Evolutionary conservation across 371 early-diverging fungal genomes (phyloP), one percentile per base, ranked within the genome.

Genomic region (Mucor plumbeus): DNA sequence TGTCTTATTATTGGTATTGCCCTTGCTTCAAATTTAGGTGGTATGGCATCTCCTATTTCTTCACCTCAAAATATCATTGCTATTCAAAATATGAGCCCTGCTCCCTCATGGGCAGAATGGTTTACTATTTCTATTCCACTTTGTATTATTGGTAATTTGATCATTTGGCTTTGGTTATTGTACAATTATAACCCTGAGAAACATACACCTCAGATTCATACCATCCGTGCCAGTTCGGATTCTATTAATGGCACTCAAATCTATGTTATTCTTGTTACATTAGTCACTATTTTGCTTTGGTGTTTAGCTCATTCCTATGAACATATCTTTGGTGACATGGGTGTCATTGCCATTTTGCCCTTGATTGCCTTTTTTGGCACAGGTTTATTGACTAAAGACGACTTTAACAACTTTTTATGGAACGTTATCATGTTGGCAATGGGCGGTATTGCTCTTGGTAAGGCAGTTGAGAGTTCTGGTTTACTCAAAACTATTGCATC

Each of bases 401-500:
- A 94, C 54, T 92, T 91, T 71, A 94, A 94, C 70, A 85, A 79
- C 73, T 86, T 88, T 65, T 70, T 86, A 63, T 88, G 87, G 89
- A 87, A 84, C 64, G 93, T 94, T 13, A 90, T 92, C 60, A 87
- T 91, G 80, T 78, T 94, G 34, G 94, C 94, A 1, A 92, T 92
- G 92, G 94, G 93, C 21, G 94, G 94, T 54, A 91, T 89, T 64
- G 86, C 90, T 0, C 84, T 94, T 21, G 94, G 94, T 54, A 90
- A 90, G 64, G 90, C 92, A 0, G 92, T 92, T 15, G 88, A 92
- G 35, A 87, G 86, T 13, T 86, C 88, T 5, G 92, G 94, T 4
- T 65, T 80, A 15, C 59, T 67, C 8, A 41, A 59, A 34, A 67
- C 67, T 7, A 67, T 67, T 61, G 67, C 67, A 11, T 54, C 34